Base-by-base conservation (phyloP, 2,329 filamentous ascomycete genomes). In the Coleophoma cylindrospora region DNA sequence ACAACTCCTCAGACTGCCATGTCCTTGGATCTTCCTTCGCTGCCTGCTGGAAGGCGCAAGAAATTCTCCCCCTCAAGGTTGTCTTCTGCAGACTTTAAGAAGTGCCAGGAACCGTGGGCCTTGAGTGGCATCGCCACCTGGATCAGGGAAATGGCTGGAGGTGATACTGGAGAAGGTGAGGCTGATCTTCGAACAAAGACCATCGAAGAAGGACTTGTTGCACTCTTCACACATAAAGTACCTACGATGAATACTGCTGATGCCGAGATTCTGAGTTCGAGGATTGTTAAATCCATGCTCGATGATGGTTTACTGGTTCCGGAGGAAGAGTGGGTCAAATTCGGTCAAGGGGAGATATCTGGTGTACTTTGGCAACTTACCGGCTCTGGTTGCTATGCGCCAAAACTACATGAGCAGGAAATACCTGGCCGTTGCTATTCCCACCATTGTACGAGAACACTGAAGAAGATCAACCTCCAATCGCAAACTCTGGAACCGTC, bases 241-340 rank as follows among this genome's bases (percentile, higher is more conserved):
- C 91, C 94, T 0, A 99, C 91, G 0, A 96, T 99, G 90, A 97
- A 99, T 61, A 92, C 94, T 40, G 91, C 92, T 6, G 95, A 99
- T 73, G 94, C 94, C 0, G 94, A 99, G 66, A 86, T 85, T 1
- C 75, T 99, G 47, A 89, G 89, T 54, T 80, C 81, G 51, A 83
- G 82, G 38, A 88, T 96, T 0, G 84, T 95, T 2, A 75, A 83
- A 49, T 81, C 85, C 43, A 94, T 99, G 89, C 80, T 92, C 57
- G 77, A 81, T 21, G 83, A 86, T 9, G 86, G 84, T 37, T 89
- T 90, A 11, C 72, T 99, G 33, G 74, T 95, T 5, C 84, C 86
- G 13, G 92, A 96, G 34, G 94, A 99, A 67, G 95, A 99, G 71
- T 99, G 95, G 94, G 86, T 99, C 57, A 96, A 95, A 64, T 91